phyloP scores from a whole-genome alignment of 352 stramenopile genomes.

The Phytophthora pistaciae region DNA sequence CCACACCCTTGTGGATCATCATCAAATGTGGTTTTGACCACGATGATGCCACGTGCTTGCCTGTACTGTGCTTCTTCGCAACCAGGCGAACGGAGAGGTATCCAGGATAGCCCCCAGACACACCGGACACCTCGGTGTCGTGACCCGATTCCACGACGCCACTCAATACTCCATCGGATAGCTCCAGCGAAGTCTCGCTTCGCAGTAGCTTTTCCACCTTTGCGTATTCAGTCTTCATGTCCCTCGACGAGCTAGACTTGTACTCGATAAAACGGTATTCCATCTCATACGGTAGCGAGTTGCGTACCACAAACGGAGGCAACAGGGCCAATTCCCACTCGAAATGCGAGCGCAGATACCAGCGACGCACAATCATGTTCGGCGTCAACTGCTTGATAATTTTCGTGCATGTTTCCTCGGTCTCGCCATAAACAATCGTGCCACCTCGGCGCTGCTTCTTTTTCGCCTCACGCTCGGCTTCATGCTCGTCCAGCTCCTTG shows the following conservation, averaged over 20 bases:
- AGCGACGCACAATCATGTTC: constrained; percentile 81
- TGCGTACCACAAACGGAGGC: constrained; percentile 87
- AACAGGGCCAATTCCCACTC: constrained; percentile 85
- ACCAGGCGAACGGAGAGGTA: constrained; percentile 80
- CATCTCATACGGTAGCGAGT: constrained; percentile 86
- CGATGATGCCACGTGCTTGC: constrained; percentile 44
- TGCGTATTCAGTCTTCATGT: constrained; percentile 63
- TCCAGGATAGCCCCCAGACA: constrained; percentile 72
- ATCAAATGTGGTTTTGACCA: constrained; percentile 91
- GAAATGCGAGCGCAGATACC: constrained; percentile 78
- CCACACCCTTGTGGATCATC: constrained; percentile 77
- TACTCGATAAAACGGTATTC: constrained; percentile 91
- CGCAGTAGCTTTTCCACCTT: constrained; percentile 70
- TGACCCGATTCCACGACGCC: constrained; percentile 74
- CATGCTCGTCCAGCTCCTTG: constrained; percentile 65
- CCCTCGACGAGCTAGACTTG: constrained; percentile 58
- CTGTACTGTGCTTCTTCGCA: constrained; percentile 41
- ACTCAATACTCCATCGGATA: constrained; percentile 49
- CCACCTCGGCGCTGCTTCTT: constrained; percentile 65
- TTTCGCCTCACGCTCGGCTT: constrained; percentile 54
- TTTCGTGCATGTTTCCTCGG: constrained; percentile 78
- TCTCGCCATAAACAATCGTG: constrained; percentile 81
- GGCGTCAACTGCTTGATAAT: constrained; percentile 77
- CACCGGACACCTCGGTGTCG: constrained; percentile 78
- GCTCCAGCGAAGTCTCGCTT: constrained; percentile 36